These are phyloP conservation scores for Aspergillus oerlinghausenensis DNA, from an alignment of 2,329 filamentous ascomycete species.

Conservation along the genomic window DNA sequence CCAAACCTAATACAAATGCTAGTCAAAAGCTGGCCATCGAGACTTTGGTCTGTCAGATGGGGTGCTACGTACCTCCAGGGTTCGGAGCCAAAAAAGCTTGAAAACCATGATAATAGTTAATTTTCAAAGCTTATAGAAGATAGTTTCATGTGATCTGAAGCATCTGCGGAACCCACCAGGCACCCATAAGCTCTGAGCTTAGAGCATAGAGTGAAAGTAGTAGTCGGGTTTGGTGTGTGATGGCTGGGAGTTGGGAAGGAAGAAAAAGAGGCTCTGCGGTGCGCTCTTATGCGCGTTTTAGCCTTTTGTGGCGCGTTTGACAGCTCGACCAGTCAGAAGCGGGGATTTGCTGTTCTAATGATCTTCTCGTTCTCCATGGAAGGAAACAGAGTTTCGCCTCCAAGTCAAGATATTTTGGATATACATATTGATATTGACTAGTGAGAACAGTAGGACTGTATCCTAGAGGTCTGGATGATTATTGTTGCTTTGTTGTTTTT, in stretches of 20 bases:
- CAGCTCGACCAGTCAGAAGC: background rate
- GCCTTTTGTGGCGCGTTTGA: background rate
- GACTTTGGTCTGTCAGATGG: background rate
- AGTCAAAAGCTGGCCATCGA: background rate
- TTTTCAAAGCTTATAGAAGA: background rate
- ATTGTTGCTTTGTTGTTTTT: background rate
- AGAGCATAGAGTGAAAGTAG: background rate
- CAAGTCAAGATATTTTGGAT: background rate
- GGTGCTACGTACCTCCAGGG: constrained; percentile 32
- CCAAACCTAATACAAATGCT: constrained; percentile 27
- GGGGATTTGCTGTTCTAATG: background rate
- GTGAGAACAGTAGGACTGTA: no score
- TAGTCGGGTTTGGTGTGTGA: background rate
- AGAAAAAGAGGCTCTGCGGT: background rate
- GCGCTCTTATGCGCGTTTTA: background rate
- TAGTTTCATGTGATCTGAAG: background rate
- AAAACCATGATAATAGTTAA: constrained; percentile 17
- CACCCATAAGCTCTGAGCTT: background rate
- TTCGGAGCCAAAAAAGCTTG: constrained; percentile 25
- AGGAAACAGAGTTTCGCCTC: background rate
- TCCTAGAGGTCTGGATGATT: no score
- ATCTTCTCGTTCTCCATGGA: background rate
- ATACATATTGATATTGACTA: background rate
- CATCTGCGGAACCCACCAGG: background rate
- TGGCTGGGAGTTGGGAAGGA: background rate